Base-by-base conservation (phyloP, 139 green algal species). In the Trebouxia sp. region DNA sequence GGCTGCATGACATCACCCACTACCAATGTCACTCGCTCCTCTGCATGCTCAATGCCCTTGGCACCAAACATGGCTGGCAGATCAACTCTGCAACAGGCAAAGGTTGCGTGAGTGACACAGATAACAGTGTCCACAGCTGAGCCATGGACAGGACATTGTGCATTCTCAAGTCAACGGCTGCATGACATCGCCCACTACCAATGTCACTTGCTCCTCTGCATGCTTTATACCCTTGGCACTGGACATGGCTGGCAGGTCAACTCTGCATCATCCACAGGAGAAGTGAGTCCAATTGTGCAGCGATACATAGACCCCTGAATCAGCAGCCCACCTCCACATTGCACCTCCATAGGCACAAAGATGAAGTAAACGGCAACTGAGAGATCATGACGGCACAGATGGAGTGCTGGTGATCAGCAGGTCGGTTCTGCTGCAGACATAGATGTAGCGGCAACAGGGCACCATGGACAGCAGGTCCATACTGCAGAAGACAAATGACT, bases 171-270 rank as follows among this genome's bases (percentile, higher is more conserved):
- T n/a, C n/a, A 85, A 85, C 24, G 81, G 74, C 75, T 85, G 62
- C 58, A 55, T 47, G 43, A 85, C 81, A 56, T 76, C 65, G 45
- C 75, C 45, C n/a, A 70, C 28, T n/a, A 85, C 75, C 20, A 78
- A 22, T 24, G 38, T 26, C 45, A 82, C 35, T 17, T 75, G 65
- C 24, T 67, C 32, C 43, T 69, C 38, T 11, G 74, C 81, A n/a
- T 79, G 38, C 35, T 75, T 47, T 20, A 85, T n/a, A 38, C 81
- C 81, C 41, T 85, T 85, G 14, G 65, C 50, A 45, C 81, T 65
- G 62, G 82, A 85, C 22, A 78, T 85, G n/a, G 28, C 50, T 38
- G 67, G 45, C 65, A 85, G 30, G 37, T 85, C 75, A 43, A 85
- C 81, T 6, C 81, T 85, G 81, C 62, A 65, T 37, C 28, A 55